Conservation (phyloP, 441 rosid genomes). For the Erodium chrysanthum region DNA sequence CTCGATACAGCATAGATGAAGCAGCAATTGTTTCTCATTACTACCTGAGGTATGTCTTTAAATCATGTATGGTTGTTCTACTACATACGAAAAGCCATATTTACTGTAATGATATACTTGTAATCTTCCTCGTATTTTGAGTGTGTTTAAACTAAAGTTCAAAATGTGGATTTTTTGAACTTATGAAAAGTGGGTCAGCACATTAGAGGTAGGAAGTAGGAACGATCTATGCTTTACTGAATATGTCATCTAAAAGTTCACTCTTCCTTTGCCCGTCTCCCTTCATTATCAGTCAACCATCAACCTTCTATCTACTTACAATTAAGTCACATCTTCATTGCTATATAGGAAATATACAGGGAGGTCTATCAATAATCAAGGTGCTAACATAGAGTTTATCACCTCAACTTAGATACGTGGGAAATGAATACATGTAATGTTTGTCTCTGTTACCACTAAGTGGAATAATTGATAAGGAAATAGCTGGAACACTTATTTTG, state of each 20-base stretch:
- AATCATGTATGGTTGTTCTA: not conserved
- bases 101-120: not conserved
- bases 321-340: not conserved
- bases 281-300: not conserved
- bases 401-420: not conserved
- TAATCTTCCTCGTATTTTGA: too few relatives aligned
- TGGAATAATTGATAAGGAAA: not conserved
- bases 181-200: not conserved
- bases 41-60: conserved; percentile 61
- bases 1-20: conserved; percentile 69
- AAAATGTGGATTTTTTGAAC: not conserved
- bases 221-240: not conserved
- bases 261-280: not conserved
- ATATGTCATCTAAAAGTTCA: not conserved
- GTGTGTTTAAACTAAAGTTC: not conserved
- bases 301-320: not conserved
- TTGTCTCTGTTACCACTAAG: not conserved
- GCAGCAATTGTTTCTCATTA: conserved; percentile 81
- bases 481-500: not conserved
- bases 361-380: not conserved
- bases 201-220: not conserved
- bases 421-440: not conserved
- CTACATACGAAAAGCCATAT: not conserved
- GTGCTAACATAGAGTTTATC: not conserved
- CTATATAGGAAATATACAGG: too few relatives aligned